phyloP scores from a whole-genome alignment of 2,329 filamentous ascomycete genomes.

The Alternaria atra region DNA sequence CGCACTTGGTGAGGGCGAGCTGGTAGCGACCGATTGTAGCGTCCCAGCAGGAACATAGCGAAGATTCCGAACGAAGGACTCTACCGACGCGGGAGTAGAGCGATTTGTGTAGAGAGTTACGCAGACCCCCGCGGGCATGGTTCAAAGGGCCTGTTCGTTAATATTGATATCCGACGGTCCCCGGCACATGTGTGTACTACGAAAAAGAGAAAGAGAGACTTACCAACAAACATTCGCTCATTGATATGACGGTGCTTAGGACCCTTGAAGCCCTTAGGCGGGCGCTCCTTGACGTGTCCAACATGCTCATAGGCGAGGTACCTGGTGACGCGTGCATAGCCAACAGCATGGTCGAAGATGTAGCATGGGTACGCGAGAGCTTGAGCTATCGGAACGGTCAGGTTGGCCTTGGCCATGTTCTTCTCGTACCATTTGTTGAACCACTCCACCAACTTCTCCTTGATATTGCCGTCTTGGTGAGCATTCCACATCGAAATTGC shows the following conservation, averaged over 20 bases:
- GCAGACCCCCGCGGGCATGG: conserved; percentile 28
- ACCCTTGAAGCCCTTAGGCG: conserved; percentile 31
- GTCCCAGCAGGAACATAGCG: conserved; percentile 23
- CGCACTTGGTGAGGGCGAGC: conserved; percentile 18
- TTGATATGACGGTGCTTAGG: conserved; percentile 20
- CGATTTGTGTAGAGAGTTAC: conserved; percentile 18
- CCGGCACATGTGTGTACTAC: neutral
- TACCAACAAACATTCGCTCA: conserved; percentile 29
- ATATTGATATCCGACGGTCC: neutral
- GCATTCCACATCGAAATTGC: conserved; percentile 15
- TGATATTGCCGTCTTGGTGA: conserved; percentile 9
- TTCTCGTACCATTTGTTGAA: conserved; percentile 23
- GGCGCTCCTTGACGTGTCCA: conserved; percentile 37
- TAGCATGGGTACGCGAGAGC: conserved; percentile 40
- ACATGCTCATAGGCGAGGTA: conserved; percentile 43
- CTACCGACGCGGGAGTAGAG: conserved; percentile 24
- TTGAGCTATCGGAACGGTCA: conserved; percentile 14
- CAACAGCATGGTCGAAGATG: conserved; percentile 39
- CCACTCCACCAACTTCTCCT: conserved; percentile 16
- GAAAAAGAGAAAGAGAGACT: conserved; percentile 4
- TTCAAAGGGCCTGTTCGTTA: conserved; percentile 29
- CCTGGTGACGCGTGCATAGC: conserved; percentile 38
- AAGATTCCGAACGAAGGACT: conserved; percentile 17
- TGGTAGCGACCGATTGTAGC: conserved; percentile 26
- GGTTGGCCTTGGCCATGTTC: conserved; percentile 2